Evolutionary conservation across 2,329 filamentous ascomycete genomes (phyloP).

Genomic region (Herpomyces periplanetae): DNA sequence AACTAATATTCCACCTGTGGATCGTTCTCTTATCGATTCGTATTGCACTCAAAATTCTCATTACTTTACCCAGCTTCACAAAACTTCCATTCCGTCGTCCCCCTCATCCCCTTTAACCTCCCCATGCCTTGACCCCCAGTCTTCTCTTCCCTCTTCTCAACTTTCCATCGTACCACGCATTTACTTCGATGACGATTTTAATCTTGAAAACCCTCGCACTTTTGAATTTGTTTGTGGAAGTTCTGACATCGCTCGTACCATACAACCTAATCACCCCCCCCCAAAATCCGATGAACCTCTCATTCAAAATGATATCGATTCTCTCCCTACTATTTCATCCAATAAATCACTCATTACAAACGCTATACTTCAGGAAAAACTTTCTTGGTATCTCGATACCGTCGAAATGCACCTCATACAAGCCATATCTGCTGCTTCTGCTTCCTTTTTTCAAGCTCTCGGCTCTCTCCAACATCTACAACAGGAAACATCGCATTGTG

Average conservation of each 20-base stretch:
- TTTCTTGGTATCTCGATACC: constrained; percentile 99
- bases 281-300: constrained; percentile 14
- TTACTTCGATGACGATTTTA: constrained; percentile 83
- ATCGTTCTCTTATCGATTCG: constrained; percentile 34
- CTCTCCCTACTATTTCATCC: constrained; percentile 14
- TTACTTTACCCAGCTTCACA: constrained; percentile 4
- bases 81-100: constrained; percentile 7
- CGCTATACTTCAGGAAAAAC: constrained; percentile 80
- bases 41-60: constrained; percentile 13
- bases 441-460: constrained; percentile 75
- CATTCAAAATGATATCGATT: constrained; percentile 15
- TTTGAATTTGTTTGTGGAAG: constrained; percentile 90
- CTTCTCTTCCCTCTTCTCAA: constrained; percentile 32
- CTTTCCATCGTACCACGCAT: constrained; percentile 65
- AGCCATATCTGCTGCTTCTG: constrained; percentile 76
- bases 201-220: constrained; percentile 68
- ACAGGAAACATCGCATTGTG: constrained; percentile 61
- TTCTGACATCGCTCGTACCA: constrained; percentile 75
- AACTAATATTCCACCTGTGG: constrained; percentile 49
- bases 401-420: constrained; percentile 88
- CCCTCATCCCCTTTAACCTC: constrained; percentile 11
- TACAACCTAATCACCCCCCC: constrained; percentile 13
- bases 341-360: constrained; percentile 76
- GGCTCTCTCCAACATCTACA: constrained; percentile 69
- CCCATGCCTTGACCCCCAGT: constrained; percentile 14